Percentiles rank a stretch among this genome's conserved stretches.
phyloP scores from a whole-genome alignment of 805 yeast species.

The Candida incommunis region DNA sequence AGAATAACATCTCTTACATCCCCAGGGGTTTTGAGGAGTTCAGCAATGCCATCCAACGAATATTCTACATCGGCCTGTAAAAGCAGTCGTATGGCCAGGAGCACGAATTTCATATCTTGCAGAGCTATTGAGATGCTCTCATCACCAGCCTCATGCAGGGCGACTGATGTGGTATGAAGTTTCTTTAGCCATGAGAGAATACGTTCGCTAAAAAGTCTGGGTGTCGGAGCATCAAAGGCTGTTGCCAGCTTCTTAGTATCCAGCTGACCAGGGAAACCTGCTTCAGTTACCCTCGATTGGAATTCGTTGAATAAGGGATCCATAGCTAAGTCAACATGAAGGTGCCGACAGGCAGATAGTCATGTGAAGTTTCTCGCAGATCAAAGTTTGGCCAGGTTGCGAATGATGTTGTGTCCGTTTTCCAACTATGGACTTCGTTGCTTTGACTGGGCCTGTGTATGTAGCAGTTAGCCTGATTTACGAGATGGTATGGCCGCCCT shows the following conservation, averaged over 20 bases:
- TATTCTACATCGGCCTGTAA: background rate
- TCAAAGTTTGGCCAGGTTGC: no score
- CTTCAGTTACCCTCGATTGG: background rate
- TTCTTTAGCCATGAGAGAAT: background rate
- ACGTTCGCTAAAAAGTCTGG: background rate
- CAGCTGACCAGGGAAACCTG: background rate
- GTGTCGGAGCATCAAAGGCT: background rate
- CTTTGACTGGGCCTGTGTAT: no score
- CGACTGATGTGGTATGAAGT: background rate
- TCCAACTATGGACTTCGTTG: no score
- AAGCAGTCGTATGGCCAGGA: conserved; percentile 40
- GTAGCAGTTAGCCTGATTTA: no score
- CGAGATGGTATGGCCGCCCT: no score
- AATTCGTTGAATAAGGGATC: background rate
- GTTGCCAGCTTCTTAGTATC: background rate
- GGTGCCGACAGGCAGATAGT: no score
- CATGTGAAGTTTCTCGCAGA: no score
- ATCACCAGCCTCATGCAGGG: background rate
- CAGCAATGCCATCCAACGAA: background rate
- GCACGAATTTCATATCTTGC: conserved; percentile 70
- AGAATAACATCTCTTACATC: conserved; percentile 21
- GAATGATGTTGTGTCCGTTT: no score
- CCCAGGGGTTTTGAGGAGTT: conserved; percentile 9
- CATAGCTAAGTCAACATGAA: background rate
- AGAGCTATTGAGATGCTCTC: conserved; percentile 45